phyloP scores from a whole-genome alignment of 2,329 filamentous ascomycete genomes.

The Cyphellophora europaea region DNA sequence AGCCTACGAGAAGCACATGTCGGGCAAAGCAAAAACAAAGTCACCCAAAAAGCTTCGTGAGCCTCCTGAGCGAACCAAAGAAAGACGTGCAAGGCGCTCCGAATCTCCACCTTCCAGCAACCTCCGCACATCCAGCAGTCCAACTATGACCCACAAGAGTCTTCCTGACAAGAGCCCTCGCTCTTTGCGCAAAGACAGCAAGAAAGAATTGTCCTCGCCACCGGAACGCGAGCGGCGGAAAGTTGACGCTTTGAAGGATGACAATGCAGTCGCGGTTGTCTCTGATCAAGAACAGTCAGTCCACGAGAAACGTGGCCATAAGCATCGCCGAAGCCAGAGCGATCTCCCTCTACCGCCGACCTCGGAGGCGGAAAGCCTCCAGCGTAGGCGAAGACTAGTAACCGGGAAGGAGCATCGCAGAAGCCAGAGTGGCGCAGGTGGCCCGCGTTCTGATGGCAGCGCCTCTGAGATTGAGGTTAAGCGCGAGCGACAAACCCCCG shows the following conservation, averaged over 20 bases:
- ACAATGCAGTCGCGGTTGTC: constrained; percentile 15
- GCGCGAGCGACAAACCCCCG: constrained; percentile 3
- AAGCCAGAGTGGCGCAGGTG: constrained; percentile 20
- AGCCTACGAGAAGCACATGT: constrained; percentile 33
- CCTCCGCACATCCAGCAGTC: constrained; percentile 13
- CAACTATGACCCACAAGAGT: constrained; percentile 15
- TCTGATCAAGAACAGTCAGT: constrained; percentile 18
- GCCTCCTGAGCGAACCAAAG: constrained; percentile 29
- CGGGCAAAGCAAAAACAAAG: constrained; percentile 18
- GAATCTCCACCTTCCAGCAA: constrained; percentile 27
- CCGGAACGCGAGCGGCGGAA: constrained; percentile 8
- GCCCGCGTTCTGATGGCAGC: constrained; percentile 10
- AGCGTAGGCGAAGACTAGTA: constrained; percentile 18
- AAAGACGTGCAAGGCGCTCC: constrained; percentile 26
- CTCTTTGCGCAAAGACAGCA: constrained; percentile 7
- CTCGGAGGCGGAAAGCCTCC: constrained; percentile 12
- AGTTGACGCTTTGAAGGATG: constrained; percentile 5
- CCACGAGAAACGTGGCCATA: constrained; percentile 9
- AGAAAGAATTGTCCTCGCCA: constrained; percentile 6
- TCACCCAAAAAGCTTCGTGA: constrained; percentile 31
- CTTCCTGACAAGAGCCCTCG: constrained; percentile 12
- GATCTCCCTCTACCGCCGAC: constrained; percentile 13
- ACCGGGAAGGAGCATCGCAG: constrained; percentile 20
- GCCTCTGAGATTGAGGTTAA: constrained; percentile 8
- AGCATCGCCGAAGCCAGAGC: constrained; percentile 18